Conservation (phyloP, 2,329 filamentous ascomycete genomes). For the Coleophoma cylindrospora region DNA sequence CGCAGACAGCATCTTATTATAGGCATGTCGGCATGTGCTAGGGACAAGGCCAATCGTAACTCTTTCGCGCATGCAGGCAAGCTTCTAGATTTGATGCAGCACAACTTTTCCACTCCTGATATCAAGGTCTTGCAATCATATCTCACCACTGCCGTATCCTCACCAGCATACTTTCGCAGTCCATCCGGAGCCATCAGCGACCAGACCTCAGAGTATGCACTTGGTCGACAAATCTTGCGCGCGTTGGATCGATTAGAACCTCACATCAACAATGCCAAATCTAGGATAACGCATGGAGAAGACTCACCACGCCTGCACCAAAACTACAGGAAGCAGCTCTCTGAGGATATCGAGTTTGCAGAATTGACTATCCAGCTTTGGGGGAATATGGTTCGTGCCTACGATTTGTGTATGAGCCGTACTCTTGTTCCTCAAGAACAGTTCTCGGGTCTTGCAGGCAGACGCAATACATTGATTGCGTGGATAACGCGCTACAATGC, state of each 20-base stretch:
- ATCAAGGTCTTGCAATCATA: conserved; percentile 47
- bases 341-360: too few relatives aligned
- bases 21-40: conserved; percentile 67
- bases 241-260: conserved; percentile 42
- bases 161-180: conserved; percentile 24
- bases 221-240: conserved; percentile 43
- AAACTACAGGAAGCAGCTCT: too few relatives aligned
- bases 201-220: conserved; percentile 31
- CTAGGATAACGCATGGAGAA: too few relatives aligned
- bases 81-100: conserved; percentile 61
- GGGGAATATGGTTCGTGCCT: conserved; percentile 25
- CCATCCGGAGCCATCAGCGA: conserved; percentile 19
- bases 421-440: conserved; percentile 18
- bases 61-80: conserved; percentile 59
- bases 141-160: conserved; percentile 45
- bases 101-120: conserved; percentile 40
- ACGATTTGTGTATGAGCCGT: conserved; percentile 23
- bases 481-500: not conserved
- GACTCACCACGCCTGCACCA: too few relatives aligned
- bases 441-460: conserved; percentile 2
- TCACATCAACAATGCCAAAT: conserved; percentile 20
- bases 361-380: conserved; percentile 11
- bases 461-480: not conserved
- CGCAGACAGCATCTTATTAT: conserved; percentile 58
- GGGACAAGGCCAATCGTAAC: conserved; percentile 72